phyloP scores from a whole-genome alignment of 176 grass and related monocot species.

The Pontederia paniculata region DNA sequence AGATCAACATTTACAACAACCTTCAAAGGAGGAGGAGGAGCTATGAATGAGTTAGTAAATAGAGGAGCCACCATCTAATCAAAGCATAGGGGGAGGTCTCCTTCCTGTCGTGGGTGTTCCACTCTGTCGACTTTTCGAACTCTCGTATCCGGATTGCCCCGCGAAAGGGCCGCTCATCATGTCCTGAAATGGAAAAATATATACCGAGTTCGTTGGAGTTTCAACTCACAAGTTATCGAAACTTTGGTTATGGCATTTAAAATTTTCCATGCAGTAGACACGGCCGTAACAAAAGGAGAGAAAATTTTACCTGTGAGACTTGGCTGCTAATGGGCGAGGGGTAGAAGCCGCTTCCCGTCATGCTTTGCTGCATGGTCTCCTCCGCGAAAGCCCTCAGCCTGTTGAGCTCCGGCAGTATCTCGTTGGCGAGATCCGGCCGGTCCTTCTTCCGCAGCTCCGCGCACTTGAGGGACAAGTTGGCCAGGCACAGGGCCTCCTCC shows the following conservation, averaged over 20 bases:
- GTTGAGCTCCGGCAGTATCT: constrained; percentile 5
- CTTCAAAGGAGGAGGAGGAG: too few species aligned
- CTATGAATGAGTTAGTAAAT: too few species aligned
- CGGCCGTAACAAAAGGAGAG: background rate
- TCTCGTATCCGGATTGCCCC: background rate
- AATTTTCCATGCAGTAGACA: background rate
- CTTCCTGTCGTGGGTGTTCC: background rate
- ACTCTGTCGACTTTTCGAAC: background rate
- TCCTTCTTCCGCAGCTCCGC: constrained; percentile 4
- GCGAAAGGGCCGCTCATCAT: background rate
- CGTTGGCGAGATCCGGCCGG: background rate
- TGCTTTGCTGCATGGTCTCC: background rate
- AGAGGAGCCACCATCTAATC: too few species aligned
- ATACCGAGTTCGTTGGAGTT: background rate
- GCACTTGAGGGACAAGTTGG: constrained; percentile 1
- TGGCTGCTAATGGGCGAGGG: background rate
- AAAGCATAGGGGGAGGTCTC: background rate
- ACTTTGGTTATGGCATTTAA: background rate
- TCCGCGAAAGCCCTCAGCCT: background rate
- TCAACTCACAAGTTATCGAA: background rate
- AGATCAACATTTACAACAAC: too few species aligned
- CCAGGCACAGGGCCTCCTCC: constrained; percentile 33
- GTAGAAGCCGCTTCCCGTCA: background rate
- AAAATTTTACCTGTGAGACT: background rate
- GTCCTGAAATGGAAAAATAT: background rate